These are phyloP conservation scores for Rhodotorula sp. DNA, from an alignment of 1,284 basidiomycete genomes.

Conservation along the genomic window DNA sequence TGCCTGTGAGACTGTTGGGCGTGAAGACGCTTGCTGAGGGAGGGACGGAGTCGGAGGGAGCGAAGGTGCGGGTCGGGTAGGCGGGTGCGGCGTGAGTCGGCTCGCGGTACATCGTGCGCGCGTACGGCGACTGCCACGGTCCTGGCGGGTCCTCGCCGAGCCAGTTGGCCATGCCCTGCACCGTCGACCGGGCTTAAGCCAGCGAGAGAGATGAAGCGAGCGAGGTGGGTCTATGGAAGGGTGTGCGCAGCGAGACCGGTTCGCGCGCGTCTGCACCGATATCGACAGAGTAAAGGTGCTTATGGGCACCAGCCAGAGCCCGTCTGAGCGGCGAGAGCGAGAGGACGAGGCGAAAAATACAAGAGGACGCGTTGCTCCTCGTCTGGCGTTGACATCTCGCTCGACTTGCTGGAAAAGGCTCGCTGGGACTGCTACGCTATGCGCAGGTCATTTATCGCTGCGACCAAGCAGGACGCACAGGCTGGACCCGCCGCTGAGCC, in stretches of 20 bases:
- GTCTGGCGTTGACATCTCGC: not conserved
- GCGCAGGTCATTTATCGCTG: slow-evolving; percentile 30
- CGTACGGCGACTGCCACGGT: slow-evolving; percentile 3
- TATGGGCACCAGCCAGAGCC: not conserved
- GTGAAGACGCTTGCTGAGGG: not conserved
- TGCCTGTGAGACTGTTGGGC: slow-evolving; percentile 9
- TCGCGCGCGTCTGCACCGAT: not conserved
- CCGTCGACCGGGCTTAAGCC: not conserved
- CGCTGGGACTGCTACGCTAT: slow-evolving; percentile 3
- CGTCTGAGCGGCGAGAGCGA: not conserved
- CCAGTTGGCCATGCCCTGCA: slow-evolving; percentile 12
- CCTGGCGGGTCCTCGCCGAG: not conserved
- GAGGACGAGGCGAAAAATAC: not conserved
- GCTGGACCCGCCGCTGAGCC: not conserved
- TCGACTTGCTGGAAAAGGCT: not conserved
- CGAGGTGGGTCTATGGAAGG: not conserved
- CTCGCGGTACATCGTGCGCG: slow-evolving; percentile 9
- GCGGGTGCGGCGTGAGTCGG: not conserved
- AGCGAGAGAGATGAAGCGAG: not conserved
- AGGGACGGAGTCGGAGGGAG: not conserved
- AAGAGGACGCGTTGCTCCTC: not conserved
- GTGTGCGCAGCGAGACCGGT: not conserved
- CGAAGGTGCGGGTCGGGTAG: not conserved
- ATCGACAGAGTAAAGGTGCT: not conserved
- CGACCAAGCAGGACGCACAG: slow-evolving; percentile 13